Evolutionary conservation across 192 early-diverging fungal species (phyloP).

Genomic region (Backusella circina): DNA sequence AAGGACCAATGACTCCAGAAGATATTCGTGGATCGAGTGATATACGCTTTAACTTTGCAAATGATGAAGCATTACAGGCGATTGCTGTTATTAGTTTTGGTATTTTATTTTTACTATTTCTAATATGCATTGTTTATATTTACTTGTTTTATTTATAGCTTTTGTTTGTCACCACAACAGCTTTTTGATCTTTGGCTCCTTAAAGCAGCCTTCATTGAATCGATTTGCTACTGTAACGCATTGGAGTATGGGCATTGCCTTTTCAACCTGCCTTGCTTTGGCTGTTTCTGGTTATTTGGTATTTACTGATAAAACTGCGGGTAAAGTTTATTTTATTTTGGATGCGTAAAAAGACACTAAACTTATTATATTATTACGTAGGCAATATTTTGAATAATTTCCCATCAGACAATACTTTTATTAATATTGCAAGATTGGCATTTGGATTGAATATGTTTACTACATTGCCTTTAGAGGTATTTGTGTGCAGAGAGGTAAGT

Average conservation of each 20-base stretch:
- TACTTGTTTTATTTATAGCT: conserved; percentile 39
- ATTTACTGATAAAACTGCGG: conserved; percentile 82
- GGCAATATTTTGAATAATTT: conserved; percentile 93
- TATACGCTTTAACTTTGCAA: conserved; percentile 36
- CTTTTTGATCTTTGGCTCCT: conserved; percentile 85
- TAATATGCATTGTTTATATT: not conserved
- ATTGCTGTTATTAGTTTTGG: conserved; percentile 92
- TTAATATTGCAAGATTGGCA: conserved; percentile 81
- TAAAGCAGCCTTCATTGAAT: conserved; percentile 77
- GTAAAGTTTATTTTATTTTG: conserved; percentile 24
- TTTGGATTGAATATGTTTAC: conserved; percentile 97
- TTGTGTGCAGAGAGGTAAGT: conserved; percentile 82
- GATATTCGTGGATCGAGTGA: conserved; percentile 46
- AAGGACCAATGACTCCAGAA: conserved; percentile 57
- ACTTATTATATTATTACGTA: conserved; percentile 13
- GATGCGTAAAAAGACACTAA: not conserved
- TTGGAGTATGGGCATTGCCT: conserved; percentile 69
- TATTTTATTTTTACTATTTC: conserved; percentile 11
- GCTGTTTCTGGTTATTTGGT: conserved; percentile 72
- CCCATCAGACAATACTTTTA: conserved; percentile 67
- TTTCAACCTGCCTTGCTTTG: conserved; percentile 66
- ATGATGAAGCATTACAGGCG: conserved; percentile 67
- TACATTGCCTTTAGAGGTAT: conserved; percentile 85
- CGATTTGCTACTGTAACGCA: conserved; percentile 83
- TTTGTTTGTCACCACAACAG: conserved; percentile 98